Conservation (phyloP, 306 rosid genomes). For the Vigna radiata region DNA sequence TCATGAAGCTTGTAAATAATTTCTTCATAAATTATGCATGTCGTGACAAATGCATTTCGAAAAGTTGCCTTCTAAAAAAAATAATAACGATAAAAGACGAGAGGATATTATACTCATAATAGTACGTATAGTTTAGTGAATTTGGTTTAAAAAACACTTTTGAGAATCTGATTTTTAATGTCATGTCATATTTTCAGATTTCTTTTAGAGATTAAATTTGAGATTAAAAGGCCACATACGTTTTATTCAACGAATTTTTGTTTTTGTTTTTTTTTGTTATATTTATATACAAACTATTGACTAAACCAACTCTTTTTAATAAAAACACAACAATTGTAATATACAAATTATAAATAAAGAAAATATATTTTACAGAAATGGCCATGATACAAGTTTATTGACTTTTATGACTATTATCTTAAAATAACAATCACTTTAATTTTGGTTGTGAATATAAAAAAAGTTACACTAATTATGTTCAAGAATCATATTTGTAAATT, state of each 20-base stretch:
- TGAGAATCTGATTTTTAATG: neutral
- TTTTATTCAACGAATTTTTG: neutral
- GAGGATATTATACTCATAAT: neutral
- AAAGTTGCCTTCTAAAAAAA: neutral
- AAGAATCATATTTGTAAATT: too few species aligned
- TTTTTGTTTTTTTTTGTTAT: neutral
- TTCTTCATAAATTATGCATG: neutral
- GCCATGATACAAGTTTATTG: too few species aligned
- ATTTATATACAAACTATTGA: neutral
- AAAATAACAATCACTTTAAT: too few species aligned
- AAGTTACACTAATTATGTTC: too few species aligned
- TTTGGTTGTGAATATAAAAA: too few species aligned
- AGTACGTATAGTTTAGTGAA: neutral
- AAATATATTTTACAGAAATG: too few species aligned
- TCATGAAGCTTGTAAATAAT: neutral
- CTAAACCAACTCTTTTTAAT: neutral
- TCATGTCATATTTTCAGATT: neutral
- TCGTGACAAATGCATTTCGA: neutral
- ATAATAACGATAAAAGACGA: neutral
- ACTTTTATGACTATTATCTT: too few species aligned
- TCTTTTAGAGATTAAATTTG: neutral
- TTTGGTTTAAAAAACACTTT: neutral
- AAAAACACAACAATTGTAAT: neutral
- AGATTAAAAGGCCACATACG: neutral
- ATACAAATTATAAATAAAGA: neutral